Evolutionary conservation across 2,329 filamentous ascomycete species (phyloP), one percentile per base, ranked within the genome.

Genomic region (Macrophomina pseudophaseolina): DNA sequence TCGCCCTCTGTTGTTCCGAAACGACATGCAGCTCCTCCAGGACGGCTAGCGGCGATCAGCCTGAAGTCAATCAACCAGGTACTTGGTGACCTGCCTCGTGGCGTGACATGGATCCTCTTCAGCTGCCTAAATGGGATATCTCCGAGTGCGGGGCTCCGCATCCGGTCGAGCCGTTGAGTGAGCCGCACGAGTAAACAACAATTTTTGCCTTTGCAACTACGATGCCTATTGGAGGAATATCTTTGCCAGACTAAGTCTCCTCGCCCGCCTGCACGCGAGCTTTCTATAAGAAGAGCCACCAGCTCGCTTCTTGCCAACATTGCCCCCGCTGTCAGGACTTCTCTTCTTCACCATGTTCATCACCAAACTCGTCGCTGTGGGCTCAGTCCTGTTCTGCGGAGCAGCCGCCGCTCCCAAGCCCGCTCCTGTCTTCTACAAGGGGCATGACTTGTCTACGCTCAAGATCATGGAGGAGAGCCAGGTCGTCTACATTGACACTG

Each of bases 401-500:
- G 51, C 42, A 5, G 53, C 33, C 11, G 52, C 30, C 1, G 64
- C 52, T 7, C 49, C 38, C 12, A 65, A 46, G 49, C 42, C 63
- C 40, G 56, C 56, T 4, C 56, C 56, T 9, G 30, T 67, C 33
- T 66, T 66, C 54, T 62, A 60, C 64, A 66, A 66, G 23, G 64
- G 64, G 23, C 64, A 66, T 46, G 64, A 66, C 30, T 42, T 66
- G 14, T 66, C 64, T 4, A 40, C 54, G 6, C 35, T 66, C 23
- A 66, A 62, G 46, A 53, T 62, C 33, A 40, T 66, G 18, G 64
- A 66, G 30, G 54, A 66, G 30, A 30, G 56, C 56, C 28, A 54
- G 4, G 73, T 69, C 4, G 71, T 76, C 12, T 82, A 75, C 72
- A 76, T 77, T 68, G 64, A 66, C 28, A 66, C 64, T 9, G 64